These are phyloP conservation scores for Hypoxylon rubiginosum DNA, from an alignment of 2,329 filamentous ascomycete genomes.

Conservation along the genomic window DNA sequence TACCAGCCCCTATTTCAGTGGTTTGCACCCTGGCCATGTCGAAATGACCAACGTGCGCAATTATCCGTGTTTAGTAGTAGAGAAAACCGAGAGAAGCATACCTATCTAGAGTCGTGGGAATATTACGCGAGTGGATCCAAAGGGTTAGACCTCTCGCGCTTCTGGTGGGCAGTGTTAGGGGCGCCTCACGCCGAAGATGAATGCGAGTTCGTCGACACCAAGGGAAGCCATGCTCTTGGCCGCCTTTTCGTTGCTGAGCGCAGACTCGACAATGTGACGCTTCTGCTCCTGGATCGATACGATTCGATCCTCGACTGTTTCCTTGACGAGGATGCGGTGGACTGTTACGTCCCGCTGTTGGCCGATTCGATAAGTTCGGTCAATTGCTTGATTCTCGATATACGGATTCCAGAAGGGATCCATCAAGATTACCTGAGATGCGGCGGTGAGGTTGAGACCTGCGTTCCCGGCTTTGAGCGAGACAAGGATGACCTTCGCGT, in stretches of 20 bases:
- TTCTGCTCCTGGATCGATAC: conserved; percentile 83
- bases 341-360: conserved; percentile 81
- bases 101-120: neutral
- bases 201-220: conserved; percentile 74
- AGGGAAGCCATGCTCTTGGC: conserved; percentile 76
- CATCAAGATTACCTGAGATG: conserved; percentile 88
- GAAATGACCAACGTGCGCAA: neutral
- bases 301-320: conserved; percentile 91
- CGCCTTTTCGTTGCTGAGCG: conserved; percentile 79
- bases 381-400: conserved; percentile 92
- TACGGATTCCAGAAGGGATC: conserved; percentile 97
- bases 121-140: neutral
- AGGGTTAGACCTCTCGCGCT: neutral
- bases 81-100: neutral
- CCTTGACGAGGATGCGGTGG: conserved; percentile 81
- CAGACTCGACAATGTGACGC: conserved; percentile 79
- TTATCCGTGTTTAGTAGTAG: neutral
- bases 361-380: conserved; percentile 89
- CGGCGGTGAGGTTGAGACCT: conserved; percentile 86
- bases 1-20: neutral
- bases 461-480: conserved; percentile 86
- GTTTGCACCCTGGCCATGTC: neutral
- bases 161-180: neutral
- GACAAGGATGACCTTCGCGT: conserved; percentile 78
- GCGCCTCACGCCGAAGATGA: conserved; percentile 69